Evolutionary conservation across 768 basidiomycete genomes (phyloP), one percentile per base, ranked within the genome.

Genomic region (Cystobasidium tubakii): DNA sequence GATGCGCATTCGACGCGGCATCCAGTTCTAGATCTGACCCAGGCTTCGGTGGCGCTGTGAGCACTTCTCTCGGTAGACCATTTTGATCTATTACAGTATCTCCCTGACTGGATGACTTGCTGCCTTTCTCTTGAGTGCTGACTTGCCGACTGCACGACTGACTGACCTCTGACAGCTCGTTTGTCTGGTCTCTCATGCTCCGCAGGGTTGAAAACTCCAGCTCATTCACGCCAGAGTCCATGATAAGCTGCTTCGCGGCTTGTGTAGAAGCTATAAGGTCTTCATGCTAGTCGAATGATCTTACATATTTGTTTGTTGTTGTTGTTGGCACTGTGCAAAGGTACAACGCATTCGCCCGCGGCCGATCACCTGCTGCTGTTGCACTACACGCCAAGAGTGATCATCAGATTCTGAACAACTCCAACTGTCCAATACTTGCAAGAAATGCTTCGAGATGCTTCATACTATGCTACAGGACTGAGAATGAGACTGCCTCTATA

Each of bases 151-250:
- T n/a, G n/a, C n/a, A n/a, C n/a, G n/a, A n/a, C n/a, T n/a, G n/a
- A n/a, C n/a, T n/a, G n/a, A n/a, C n/a, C n/a, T n/a, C n/a, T n/a
- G n/a, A n/a, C n/a, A n/a, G n/a, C n/a, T n/a, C n/a, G n/a, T n/a
- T n/a, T n/a, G n/a, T n/a, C n/a, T n/a, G n/a, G n/a, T n/a, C n/a
- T n/a, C 25, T 27, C 57, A 60, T 60, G 29, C 25, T 60, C 57
- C 57, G 57, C 57, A 60, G 33, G 21, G 57, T 15, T 2, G 57
- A 27, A 25, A 60, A 60, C 57, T 60, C 57, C 12, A 60, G 57
- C 57, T 60, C 57, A 25, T 34, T 60, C 29, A 60, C 57, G 33
- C 57, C 57, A 3, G 29, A 12, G 27, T 60, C 57, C 57, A 60
- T 50, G 46, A 50, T n/a, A n/a, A 21, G 46, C 7, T 4, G 46